These are phyloP conservation scores for Pyrenopolyporus hunteri DNA, from an alignment of 495 filamentous ascomycete genomes.

Conservation along the genomic window DNA sequence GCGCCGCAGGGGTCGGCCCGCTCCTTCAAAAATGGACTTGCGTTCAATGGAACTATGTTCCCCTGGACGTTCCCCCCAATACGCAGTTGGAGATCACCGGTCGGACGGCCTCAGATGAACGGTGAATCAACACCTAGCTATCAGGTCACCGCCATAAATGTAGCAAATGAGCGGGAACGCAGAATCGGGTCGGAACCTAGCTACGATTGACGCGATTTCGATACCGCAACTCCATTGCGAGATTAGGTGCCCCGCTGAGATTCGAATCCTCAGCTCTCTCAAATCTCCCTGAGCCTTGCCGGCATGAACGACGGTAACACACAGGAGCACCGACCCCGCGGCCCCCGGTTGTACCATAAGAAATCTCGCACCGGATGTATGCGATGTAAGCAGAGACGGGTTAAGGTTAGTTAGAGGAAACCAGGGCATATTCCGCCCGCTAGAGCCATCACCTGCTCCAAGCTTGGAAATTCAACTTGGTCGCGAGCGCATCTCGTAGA, in stretches of 20 bases:
- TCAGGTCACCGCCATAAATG: neutral
- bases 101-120: slow-evolving; percentile 1
- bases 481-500: slow-evolving; percentile 3
- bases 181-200: neutral
- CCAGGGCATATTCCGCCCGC: neutral
- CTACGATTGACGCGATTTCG: neutral
- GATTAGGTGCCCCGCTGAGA: neutral
- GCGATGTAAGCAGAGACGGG: slow-evolving; percentile 46
- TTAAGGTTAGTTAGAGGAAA: slow-evolving; percentile 39
- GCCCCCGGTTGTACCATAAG: slow-evolving; percentile 44
- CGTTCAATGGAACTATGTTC: neutral
- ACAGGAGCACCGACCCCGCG: slow-evolving; percentile 35
- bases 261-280: neutral
- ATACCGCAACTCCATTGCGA: neutral
- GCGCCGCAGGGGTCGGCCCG: slow-evolving; percentile 18
- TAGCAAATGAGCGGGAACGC: neutral
- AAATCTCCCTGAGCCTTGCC: neutral
- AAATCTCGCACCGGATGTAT: slow-evolving; percentile 46
- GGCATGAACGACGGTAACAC: slow-evolving; percentile 21
- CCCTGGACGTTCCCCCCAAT: neutral
- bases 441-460: neutral
- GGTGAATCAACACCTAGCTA: slow-evolving; percentile 7
- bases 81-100: slow-evolving; percentile 1
- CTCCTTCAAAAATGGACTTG: slow-evolving; percentile 14
- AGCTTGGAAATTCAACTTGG: neutral